phyloP scores from a whole-genome alignment of 805 yeast species.

The Debaryomyces castellii region DNA sequence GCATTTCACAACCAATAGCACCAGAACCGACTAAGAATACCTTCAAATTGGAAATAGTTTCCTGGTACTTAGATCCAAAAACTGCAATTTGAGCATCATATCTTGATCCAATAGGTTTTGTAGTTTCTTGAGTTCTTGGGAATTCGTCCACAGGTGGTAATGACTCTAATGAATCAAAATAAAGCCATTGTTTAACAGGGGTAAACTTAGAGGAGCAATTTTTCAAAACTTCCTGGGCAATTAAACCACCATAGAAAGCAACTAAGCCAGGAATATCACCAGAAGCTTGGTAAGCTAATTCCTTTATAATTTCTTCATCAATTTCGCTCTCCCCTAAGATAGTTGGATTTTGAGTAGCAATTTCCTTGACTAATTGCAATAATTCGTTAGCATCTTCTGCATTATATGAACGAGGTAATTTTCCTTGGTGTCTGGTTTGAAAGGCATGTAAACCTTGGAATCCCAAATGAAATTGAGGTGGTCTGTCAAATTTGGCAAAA shows the following conservation, averaged over 20 bases:
- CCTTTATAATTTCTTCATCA: conserved; percentile 64
- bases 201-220: conserved; percentile 93
- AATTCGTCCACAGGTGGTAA: conserved; percentile 61
- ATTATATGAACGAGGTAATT: conserved; percentile 75
- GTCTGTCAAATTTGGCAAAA: conserved; percentile 91
- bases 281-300: conserved; percentile 78
- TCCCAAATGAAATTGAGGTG: conserved; percentile 86
- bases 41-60: conserved; percentile 68
- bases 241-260: conserved; percentile 90
- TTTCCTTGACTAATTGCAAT: conserved; percentile 54
- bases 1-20: conserved; percentile 98
- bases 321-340: conserved; percentile 55
- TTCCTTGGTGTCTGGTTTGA: conserved; percentile 57
- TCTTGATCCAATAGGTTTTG: conserved; percentile 75
- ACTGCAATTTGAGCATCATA: conserved; percentile 97
- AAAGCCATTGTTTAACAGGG: conserved; percentile 90
- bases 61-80: conserved; percentile 78
- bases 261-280: conserved; percentile 91
- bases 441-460: conserved; percentile 87
- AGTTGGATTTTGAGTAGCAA: conserved; percentile 55
- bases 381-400: conserved; percentile 72
- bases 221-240: conserved; percentile 95
- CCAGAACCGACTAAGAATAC: conserved; percentile 96
- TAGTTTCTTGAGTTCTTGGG: conserved; percentile 67
- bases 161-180: conserved; percentile 92